Evolutionary conservation across 179 eudicot species (phyloP).

Genomic region (Silene noctiflora): DNA sequence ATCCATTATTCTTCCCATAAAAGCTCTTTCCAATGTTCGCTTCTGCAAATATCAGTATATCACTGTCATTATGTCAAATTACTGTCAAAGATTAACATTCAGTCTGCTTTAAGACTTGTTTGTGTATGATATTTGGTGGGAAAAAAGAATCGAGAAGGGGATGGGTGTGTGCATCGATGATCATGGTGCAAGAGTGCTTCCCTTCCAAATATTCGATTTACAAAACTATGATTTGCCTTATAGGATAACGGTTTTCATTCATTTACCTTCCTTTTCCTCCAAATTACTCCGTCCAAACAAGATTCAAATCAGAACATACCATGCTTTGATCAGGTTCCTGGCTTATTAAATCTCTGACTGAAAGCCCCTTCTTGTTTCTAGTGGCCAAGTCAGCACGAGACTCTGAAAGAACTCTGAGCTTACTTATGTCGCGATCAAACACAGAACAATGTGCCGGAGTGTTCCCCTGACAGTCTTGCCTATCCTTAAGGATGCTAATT

Average conservation of each 20-base stretch:
- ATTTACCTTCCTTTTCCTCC: too few species aligned
- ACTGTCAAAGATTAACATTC: background rate
- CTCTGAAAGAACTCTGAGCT: slow-evolving; percentile 1
- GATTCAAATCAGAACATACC: background rate
- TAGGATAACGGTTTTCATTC: too few species aligned
- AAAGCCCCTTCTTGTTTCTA: slow-evolving; percentile 1
- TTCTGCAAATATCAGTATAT: background rate
- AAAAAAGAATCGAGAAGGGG: too few species aligned
- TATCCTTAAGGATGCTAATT: slow-evolving; percentile 8
- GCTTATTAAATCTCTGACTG: background rate
- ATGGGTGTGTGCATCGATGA: too few species aligned
- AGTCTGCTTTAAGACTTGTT: too few species aligned
- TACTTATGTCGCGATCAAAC: background rate
- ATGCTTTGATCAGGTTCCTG: background rate
- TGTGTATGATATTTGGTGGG: too few species aligned
- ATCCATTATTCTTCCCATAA: background rate
- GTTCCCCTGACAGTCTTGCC: background rate
- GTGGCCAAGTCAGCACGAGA: background rate
- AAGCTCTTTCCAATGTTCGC: background rate
- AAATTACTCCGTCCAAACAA: too few species aligned
- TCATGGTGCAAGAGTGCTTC: too few species aligned
- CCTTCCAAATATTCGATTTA: too few species aligned
- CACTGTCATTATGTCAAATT: background rate
- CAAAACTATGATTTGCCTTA: too few species aligned
- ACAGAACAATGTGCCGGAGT: background rate